These are phyloP conservation scores for Aspergillus melleus DNA, from an alignment of 2,329 filamentous ascomycete species.

Conservation along the genomic window DNA sequence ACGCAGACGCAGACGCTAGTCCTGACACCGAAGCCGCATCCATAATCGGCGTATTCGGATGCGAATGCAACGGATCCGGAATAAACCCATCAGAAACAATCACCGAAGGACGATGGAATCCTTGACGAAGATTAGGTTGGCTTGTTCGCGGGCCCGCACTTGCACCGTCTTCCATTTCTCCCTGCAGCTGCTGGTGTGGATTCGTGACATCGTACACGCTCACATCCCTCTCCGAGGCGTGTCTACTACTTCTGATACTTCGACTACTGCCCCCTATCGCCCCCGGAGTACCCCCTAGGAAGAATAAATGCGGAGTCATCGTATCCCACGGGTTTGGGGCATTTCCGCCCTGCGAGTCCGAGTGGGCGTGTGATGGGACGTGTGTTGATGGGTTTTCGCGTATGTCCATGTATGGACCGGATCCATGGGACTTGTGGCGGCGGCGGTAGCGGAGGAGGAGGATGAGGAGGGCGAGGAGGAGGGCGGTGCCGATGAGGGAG, in stretches of 20 bases:
- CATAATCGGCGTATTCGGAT: neutral
- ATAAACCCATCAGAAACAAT: neutral
- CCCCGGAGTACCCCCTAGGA: too few species aligned
- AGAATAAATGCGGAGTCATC: too few species aligned
- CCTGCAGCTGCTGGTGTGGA: too few species aligned
- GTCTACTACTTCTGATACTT: too few species aligned
- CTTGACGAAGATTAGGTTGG: too few species aligned
- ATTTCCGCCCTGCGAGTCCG: neutral
- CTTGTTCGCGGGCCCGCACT: too few species aligned
- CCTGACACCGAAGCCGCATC: neutral
- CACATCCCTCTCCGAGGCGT: too few species aligned
- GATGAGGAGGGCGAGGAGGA: slow-evolving; percentile 25
- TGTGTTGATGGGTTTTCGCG: neutral
- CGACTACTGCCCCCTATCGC: too few species aligned
- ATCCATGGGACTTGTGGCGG: slow-evolving; percentile 12
- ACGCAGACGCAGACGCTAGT: too few species aligned
- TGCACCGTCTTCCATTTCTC: too few species aligned
- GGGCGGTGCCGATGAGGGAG: slow-evolving; percentile 27
- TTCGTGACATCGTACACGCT: too few species aligned
- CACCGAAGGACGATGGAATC: too few species aligned
- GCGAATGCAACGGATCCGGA: neutral
- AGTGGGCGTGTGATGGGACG: neutral
- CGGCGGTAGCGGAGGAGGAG: slow-evolving; percentile 26
- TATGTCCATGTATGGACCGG: neutral
- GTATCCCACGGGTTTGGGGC: neutral